A percentile compares a stretch with the other conserved stretches of the same genome.
Evolutionary conservation across 768 basidiomycete genomes (phyloP).

Genomic region (Lactifluus echinatus): DNA sequence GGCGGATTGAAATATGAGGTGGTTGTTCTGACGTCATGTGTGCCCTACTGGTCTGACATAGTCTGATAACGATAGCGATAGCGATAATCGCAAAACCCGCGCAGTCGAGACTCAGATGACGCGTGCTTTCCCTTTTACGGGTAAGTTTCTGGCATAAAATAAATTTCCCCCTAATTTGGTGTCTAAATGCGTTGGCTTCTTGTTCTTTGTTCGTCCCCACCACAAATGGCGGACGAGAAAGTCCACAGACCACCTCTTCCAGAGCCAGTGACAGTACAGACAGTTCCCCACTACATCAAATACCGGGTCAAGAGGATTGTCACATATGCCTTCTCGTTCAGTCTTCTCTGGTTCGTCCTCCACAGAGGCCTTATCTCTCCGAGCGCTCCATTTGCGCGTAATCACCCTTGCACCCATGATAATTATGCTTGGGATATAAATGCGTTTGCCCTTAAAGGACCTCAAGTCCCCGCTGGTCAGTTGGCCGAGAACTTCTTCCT

Average conservation of each 20-base stretch:
- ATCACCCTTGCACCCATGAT: no score
- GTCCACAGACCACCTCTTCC: not conserved
- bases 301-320: not conserved
- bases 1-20: not conserved
- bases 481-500: slow-evolving; percentile 39
- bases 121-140: no score
- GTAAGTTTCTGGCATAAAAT: no score
- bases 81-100: not conserved
- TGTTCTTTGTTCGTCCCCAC: not conserved
- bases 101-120: no score
- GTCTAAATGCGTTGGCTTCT: no score
- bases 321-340: slow-evolving; percentile 8
- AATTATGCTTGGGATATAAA: slow-evolving; percentile 11
- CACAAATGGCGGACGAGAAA: not conserved
- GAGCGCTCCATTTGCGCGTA: no score
- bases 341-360: slow-evolving; percentile 9
- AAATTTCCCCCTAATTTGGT: no score
- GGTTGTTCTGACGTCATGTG: slow-evolving; percentile 15
- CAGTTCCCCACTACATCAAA: not conserved
- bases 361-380: no score
- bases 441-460: slow-evolving; percentile 21
- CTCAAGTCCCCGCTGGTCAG: slow-evolving; percentile 25
- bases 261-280: not conserved
- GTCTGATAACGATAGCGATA: no score
- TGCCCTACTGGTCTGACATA: no score